A percentile compares a stretch with the other conserved stretches of the same genome.
Conservation (phyloP, 257 asterid species). For the Petunia axillaris region DNA sequence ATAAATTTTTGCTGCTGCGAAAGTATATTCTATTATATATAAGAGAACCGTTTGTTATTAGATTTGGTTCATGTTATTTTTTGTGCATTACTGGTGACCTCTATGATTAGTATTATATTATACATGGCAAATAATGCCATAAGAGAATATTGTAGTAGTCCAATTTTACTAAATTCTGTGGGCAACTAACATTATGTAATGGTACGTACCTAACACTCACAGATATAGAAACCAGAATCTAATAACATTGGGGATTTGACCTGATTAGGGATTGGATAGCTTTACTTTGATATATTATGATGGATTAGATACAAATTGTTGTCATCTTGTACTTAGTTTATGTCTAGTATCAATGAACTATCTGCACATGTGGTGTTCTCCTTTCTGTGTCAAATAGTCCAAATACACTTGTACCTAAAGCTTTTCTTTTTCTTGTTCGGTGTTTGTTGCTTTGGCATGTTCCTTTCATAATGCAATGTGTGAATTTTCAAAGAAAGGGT, state of each 20-base stretch:
- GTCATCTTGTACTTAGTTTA: conserved; percentile 6
- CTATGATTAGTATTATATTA: neutral
- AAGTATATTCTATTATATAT: neutral
- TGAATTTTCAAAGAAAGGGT: neutral
- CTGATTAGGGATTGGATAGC: neutral
- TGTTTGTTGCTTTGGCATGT: neutral
- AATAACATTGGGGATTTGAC: neutral
- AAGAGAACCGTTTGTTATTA: neutral
- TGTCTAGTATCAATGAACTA: conserved; percentile 11
- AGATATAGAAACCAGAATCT: neutral
- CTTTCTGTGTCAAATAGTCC: neutral
- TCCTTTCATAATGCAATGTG: neutral
- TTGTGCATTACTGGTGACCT: neutral
- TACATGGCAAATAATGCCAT: too few relatives aligned
- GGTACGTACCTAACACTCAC: neutral
- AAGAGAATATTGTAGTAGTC: neutral
- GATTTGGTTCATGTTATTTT: neutral
- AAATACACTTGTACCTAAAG: conserved; percentile 15
- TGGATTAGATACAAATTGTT: neutral
- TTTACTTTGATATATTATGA: neutral
- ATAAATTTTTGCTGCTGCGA: too few relatives aligned
- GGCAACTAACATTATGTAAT: conserved; percentile 8
- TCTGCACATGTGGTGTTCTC: neutral
- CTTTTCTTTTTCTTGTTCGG: neutral
- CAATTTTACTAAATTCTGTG: conserved; percentile 7